phyloP scores from a whole-genome alignment of 768 basidiomycete species.

The Mrakia gelida region DNA sequence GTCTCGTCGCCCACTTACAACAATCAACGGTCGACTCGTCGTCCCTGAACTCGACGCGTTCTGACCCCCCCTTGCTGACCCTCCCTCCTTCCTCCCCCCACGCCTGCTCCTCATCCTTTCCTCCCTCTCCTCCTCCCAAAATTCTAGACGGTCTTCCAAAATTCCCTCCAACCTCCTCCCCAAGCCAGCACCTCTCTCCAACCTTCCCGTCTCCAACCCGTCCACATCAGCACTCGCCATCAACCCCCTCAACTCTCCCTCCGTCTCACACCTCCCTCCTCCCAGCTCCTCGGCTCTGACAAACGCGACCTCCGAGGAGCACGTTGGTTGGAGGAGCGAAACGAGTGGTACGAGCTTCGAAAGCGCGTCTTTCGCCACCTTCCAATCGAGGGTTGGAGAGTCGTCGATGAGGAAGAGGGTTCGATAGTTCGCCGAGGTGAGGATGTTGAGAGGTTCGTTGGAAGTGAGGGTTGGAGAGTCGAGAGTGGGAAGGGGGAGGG shows the following conservation, averaged over 20 bases:
- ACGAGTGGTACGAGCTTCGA: constrained; percentile 12
- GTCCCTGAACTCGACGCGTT: neutral
- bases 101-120: neutral
- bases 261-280: neutral
- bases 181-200: neutral
- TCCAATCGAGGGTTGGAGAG: neutral
- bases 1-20: neutral
- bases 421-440: neutral
- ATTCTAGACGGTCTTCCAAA: neutral
- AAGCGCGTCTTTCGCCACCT: neutral
- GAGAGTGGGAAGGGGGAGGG: neutral
- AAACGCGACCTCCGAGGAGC: neutral
- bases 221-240: neutral
- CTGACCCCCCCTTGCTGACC: no score
- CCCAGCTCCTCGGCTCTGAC: neutral
- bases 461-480: neutral
- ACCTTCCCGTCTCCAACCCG: no score
- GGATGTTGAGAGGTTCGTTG: neutral
- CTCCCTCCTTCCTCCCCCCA: no score
- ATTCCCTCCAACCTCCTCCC: neutral
- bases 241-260: neutral
- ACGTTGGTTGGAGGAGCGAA: neutral
- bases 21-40: neutral
- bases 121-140: neutral
- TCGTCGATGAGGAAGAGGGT: constrained; percentile 19